These are phyloP conservation scores for Teunomyces aglyptinius DNA, from an alignment of 805 yeast species.

Conservation along the genomic window DNA sequence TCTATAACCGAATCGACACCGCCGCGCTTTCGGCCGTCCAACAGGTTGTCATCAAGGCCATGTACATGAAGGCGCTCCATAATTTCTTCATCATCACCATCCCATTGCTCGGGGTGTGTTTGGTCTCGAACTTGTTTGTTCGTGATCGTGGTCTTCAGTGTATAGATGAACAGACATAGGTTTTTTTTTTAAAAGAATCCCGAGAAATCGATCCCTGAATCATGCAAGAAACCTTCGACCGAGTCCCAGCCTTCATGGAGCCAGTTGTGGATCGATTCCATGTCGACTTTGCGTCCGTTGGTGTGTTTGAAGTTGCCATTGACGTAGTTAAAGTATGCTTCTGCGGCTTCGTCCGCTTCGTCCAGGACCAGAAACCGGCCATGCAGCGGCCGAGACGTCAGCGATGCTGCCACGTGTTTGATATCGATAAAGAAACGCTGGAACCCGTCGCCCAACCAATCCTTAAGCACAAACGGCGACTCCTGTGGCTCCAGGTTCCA, in stretches of 20 bases:
- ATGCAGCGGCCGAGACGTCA: not conserved
- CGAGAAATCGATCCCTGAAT: constrained; percentile 5
- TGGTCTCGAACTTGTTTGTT: constrained; percentile 28
- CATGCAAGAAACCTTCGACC: constrained; percentile 2
- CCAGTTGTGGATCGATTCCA: constrained; percentile 1
- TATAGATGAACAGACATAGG: constrained; percentile 27
- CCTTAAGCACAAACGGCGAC: not conserved
- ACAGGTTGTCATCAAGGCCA: constrained; percentile 17
- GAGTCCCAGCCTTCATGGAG: constrained; percentile 3
- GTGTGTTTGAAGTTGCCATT: constrained; percentile 4
- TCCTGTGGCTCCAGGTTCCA: not conserved
- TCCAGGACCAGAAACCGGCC: not conserved
- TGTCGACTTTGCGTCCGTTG: not conserved
- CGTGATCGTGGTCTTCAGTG: constrained; percentile 37
- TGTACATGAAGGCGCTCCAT: constrained; percentile 32
- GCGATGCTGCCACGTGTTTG: not conserved
- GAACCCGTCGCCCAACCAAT: not conserved
- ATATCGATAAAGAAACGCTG: not conserved
- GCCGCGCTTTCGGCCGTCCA: constrained; percentile 18
- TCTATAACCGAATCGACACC: constrained; percentile 24
- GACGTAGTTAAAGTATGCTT: constrained; percentile 9
- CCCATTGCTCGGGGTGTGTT: constrained; percentile 34
- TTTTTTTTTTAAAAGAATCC: not conserved
- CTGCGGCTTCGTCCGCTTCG: constrained; percentile 2
- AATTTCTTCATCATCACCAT: constrained; percentile 34